Conservation (phyloP, 345 rosid genomes). For the Moricandia arvensis region DNA sequence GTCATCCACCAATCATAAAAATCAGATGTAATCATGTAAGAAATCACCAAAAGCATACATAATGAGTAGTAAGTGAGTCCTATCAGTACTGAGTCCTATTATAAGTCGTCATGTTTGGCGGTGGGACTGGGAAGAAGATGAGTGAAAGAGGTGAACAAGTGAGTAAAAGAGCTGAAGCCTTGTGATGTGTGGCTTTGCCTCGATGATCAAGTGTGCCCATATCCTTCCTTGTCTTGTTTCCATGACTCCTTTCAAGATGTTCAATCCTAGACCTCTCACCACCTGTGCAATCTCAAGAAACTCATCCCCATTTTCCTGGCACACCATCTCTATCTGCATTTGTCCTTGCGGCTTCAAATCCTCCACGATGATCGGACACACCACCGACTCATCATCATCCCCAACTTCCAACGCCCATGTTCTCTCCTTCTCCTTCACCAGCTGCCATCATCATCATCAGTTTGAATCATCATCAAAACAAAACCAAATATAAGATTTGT, state of each 20-base stretch:
- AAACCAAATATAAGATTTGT: not conserved
- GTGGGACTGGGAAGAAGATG: not conserved
- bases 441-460: conserved; percentile 43
- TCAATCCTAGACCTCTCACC: conserved; percentile 67
- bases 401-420: conserved; percentile 92
- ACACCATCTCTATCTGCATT: conserved; percentile 93
- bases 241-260: conserved; percentile 79
- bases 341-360: conserved; percentile 67
- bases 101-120: conserved; percentile 14
- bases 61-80: not conserved
- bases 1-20: not conserved
- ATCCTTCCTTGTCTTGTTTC: conserved; percentile 57
- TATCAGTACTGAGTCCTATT: conserved; percentile 9
- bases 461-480: not conserved
- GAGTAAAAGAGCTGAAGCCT: conserved; percentile 80
- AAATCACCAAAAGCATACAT: not conserved
- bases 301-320: conserved; percentile 61
- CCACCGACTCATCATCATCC: conserved; percentile 42
- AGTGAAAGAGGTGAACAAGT: conserved; percentile 61
- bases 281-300: conserved; percentile 83
- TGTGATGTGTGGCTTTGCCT: conserved; percentile 58
- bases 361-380: conserved; percentile 83
- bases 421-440: conserved; percentile 44
- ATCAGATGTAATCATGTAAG: not conserved
- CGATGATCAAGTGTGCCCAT: conserved; percentile 85